Evolutionary conservation across 495 filamentous ascomycete species (phyloP), one percentile per base, ranked within the genome.

Genomic region (Umbilicaria muhlenbergii): DNA sequence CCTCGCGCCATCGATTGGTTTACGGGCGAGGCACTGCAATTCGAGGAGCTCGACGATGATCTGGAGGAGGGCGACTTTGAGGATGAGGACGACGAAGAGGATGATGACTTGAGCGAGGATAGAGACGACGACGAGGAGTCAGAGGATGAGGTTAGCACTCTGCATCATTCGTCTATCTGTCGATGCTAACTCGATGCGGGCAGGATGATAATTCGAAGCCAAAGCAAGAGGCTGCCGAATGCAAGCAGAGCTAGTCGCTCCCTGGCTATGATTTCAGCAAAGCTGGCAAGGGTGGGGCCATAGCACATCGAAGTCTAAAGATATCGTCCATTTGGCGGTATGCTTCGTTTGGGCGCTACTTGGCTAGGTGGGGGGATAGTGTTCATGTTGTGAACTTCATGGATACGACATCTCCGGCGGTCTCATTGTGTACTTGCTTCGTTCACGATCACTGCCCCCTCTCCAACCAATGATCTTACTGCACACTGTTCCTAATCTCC

Each of bases 1-100:
- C 92, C 92, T 43, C 88, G 87, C 54, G 92, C 92, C 14, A 89
- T 99, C 56, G 92, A 96, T 64, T 99, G 92, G 92, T 99, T 96
- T 66, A 99, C 92, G 36, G 92, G 92, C 34, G 91, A 99, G 66
- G 92, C 92, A 43, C 77, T 96, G 49, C 91, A 93, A 52, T 99
- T 85, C 47, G 92, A 99, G 71, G 89, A 94, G 56, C 54, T 94
- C 5, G 85, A 89, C 42, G 87, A 92, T 46, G 84, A 93, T 32
- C 66, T 81, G 49, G 87, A 92, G 44, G 77, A 83, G 42, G 85
- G 79, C 45, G 83, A 83, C 43, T 81, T 81, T 42, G 82, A 88
- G 40, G 85, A 86, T 35, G 86, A 93, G 28, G 88, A 94, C 28
- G 88, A 94, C 21, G 87, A 94, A 36, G 91, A 94, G 21, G 84